Base-by-base conservation (phyloP, 495 filamentous ascomycete genomes). In the Acidomyces sp. region DNA sequence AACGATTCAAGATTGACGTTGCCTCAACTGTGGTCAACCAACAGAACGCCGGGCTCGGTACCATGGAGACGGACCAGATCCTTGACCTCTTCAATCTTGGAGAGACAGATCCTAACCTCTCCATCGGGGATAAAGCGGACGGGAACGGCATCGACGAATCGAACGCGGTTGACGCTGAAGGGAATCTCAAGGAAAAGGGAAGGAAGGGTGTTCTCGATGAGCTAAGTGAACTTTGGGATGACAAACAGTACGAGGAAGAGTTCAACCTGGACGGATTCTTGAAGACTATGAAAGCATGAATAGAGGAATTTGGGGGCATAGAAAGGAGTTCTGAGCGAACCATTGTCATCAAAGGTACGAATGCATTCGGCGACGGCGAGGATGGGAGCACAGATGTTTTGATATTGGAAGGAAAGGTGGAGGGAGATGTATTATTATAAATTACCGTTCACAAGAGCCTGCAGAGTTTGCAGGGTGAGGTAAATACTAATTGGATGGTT, bases 1-100 rank as follows among this genome's bases (percentile, higher is more conserved):
- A 97, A 76, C 82, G 92, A 41, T 97, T 97, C 82, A 97, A 97
- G 68, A 90, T 97, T 54, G 90, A 97, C 66, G 90, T 97, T 26
- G 90, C 90, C 36, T 85, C 79, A 42, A 97, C 92, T 3, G 90
- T 97, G 10, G 92, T 97, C 48, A 97, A 97, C 63, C 90, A 96
- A 65, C 90, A 96, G 64, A 97, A 96, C 55, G 87, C 90, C 6
- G 90, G 88, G 12, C 66, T 97, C 6, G 78, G 78, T 54, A 84
- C 85, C 2, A 96, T 96, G 90, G 85, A 95, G 62, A 97, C 90
- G 37, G 90, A 94, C 53, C 85, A 97, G 60, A 87, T 97, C 46
- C 74, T 97, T 0, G 90, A 97, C 55, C 74, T 97, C 34, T 97
- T 97, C 67, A 96, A 79, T 56, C 68, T 96, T 6, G 83, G 84